Conservation (phyloP, 495 filamentous ascomycete genomes). For the Talaromyces adpressus region DNA sequence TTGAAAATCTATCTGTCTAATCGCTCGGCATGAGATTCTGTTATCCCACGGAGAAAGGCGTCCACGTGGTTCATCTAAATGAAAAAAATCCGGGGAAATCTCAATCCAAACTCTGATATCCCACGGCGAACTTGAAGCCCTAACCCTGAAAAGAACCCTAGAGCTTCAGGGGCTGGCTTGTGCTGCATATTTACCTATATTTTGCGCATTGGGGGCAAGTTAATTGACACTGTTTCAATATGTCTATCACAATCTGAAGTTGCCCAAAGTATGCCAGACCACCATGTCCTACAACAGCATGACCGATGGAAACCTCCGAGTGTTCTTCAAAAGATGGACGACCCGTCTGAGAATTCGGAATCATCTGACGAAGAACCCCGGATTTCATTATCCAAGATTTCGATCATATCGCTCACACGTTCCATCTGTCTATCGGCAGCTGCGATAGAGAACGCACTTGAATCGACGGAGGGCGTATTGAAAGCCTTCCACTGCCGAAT, state of each 20-base stretch:
- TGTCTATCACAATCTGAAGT: not conserved
- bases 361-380: not conserved
- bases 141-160: not conserved
- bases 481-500: not conserved
- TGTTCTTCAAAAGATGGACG: not conserved
- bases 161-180: not conserved
- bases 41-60: not conserved
- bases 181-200: not conserved
- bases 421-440: not conserved
- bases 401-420: not conserved
- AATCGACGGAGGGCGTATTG: not conserved
- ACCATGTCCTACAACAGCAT: not conserved
- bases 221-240: not conserved
- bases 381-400: not conserved
- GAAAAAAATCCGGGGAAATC: not conserved
- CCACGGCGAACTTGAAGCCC: too few species aligned
- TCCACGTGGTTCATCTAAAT: not conserved
- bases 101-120: too few species aligned
- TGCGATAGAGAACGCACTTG: not conserved
- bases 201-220: not conserved
- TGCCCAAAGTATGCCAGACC: not conserved
- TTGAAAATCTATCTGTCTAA: not conserved
- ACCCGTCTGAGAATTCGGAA: not conserved
- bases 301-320: not conserved
- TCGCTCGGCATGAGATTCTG: not conserved